These are phyloP conservation scores for Trichoderma sp. DNA, from an alignment of 2,329 filamentous ascomycete species.

Conservation along the genomic window DNA sequence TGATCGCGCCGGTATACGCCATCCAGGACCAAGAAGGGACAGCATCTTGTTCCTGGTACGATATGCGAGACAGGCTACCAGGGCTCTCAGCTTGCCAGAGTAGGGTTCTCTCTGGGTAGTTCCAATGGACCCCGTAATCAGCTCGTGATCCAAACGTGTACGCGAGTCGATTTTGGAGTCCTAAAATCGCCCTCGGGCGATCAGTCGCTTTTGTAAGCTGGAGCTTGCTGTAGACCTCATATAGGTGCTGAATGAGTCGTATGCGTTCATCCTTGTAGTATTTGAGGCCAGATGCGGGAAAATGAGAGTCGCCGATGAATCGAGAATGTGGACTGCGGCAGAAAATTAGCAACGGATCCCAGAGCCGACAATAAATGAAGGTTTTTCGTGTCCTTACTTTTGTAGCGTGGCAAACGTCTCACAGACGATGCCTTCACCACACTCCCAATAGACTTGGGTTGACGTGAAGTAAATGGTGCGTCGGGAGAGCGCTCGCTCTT, in stretches of 20 bases:
- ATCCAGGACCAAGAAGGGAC: conserved; percentile 13
- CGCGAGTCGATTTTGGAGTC: not conserved
- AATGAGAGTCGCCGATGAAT: not conserved
- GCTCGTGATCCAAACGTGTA: not conserved
- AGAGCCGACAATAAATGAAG: too few species aligned
- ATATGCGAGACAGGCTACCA: not conserved
- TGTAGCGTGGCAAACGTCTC: not conserved
- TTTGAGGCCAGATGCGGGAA: not conserved
- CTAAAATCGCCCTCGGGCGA: not conserved
- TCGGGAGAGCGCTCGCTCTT: conserved; percentile 43
- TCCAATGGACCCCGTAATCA: not conserved
- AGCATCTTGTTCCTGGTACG: not conserved
- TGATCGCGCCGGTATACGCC: not conserved
- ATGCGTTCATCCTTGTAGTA: not conserved
- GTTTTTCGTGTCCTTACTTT: not conserved
- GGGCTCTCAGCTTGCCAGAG: not conserved
- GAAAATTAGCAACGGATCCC: not conserved
- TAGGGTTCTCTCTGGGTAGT: not conserved
- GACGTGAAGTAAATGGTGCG: conserved; percentile 44
- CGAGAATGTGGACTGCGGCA: not conserved
- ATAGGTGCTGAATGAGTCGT: not conserved
- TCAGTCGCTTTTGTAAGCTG: not conserved
- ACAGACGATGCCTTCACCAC: conserved; percentile 36
- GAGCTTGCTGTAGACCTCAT: not conserved
- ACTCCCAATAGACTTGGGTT: conserved; percentile 45